Conservation (phyloP, 2,329 filamentous ascomycete species). For the Talaromyces verruculosus region DNA sequence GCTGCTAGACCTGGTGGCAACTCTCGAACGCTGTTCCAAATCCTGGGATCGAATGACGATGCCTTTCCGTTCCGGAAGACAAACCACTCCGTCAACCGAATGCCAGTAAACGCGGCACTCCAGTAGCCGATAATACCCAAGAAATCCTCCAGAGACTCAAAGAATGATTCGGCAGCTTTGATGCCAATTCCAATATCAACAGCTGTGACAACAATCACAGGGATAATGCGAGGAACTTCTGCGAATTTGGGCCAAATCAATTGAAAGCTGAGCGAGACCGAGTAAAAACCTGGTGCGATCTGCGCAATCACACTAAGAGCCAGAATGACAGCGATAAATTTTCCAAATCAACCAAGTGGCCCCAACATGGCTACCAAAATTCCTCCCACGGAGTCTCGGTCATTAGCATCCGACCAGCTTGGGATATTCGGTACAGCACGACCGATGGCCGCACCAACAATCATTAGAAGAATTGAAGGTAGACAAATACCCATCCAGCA, state of each 20-base stretch:
- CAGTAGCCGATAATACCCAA: slow-evolving; percentile 69
- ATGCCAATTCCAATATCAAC: slow-evolving; percentile 69
- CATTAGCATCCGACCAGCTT: slow-evolving; percentile 35
- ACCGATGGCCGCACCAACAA: slow-evolving; percentile 67
- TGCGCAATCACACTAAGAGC: slow-evolving; percentile 67
- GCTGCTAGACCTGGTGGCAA: slow-evolving; percentile 66
- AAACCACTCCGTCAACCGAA: slow-evolving; percentile 66
- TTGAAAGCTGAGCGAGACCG: slow-evolving; percentile 65
- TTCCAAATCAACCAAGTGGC: slow-evolving; percentile 63
- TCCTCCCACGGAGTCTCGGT: slow-evolving; percentile 66
- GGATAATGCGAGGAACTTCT: slow-evolving; percentile 65
- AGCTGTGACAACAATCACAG: slow-evolving; percentile 62
- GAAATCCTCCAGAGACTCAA: slow-evolving; percentile 64
- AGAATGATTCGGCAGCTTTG: slow-evolving; percentile 66
- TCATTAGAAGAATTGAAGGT: slow-evolving; percentile 69
- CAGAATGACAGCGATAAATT: slow-evolving; percentile 68
- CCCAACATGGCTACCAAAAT: slow-evolving; percentile 64
- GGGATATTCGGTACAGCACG: background rate
- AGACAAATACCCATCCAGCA: slow-evolving; percentile 67
- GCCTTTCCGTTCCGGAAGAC: slow-evolving; percentile 62
- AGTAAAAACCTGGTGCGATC: slow-evolving; percentile 73
- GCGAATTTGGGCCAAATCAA: slow-evolving; percentile 60
- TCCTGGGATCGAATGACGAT: slow-evolving; percentile 56
- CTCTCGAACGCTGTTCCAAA: slow-evolving; percentile 58
- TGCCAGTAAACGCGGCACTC: slow-evolving; percentile 70